Conservation (phyloP, 2,329 filamentous ascomycete species). For the Aspergillus costaricaensis region DNA sequence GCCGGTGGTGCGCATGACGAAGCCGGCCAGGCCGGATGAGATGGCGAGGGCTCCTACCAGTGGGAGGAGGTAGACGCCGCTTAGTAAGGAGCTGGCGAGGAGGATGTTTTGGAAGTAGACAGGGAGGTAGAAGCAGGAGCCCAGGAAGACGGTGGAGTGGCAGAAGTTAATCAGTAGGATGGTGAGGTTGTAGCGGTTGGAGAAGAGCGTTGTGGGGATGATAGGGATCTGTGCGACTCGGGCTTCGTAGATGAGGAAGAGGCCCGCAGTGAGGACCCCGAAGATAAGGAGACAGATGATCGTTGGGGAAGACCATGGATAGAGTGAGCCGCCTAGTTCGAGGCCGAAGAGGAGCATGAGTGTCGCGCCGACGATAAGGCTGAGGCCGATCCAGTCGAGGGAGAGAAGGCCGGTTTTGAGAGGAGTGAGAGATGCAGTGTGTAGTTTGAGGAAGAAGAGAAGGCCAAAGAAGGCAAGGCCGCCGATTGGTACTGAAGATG, state of each 20-base stretch:
- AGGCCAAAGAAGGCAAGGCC: constrained; percentile 6
- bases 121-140: constrained; percentile 70
- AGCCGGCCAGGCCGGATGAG: constrained; percentile 57
- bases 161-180: constrained; percentile 63
- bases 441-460: constrained; percentile 3
- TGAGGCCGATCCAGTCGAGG: constrained; percentile 61
- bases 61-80: constrained; percentile 68
- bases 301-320: constrained; percentile 71
- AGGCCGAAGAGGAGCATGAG: constrained; percentile 60
- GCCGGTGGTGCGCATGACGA: constrained; percentile 68
- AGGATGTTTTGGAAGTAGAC: constrained; percentile 73
- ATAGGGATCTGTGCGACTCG: constrained; percentile 71
- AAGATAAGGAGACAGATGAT: constrained; percentile 76
- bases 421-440: constrained; percentile 22
- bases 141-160: constrained; percentile 71
- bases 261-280: constrained; percentile 58
- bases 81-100: constrained; percentile 62
- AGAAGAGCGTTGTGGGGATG: constrained; percentile 69
- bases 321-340: constrained; percentile 68
- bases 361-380: constrained; percentile 64
- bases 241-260: constrained; percentile 72
- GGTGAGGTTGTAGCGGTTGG: constrained; percentile 60
- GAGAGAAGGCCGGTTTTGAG: constrained; percentile 32
- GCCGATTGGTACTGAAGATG: constrained; percentile 1
- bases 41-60: constrained; percentile 64